Evolutionary conservation across 2,329 filamentous ascomycete species (phyloP).

Genomic region (Aureobasidium melanogenum): DNA sequence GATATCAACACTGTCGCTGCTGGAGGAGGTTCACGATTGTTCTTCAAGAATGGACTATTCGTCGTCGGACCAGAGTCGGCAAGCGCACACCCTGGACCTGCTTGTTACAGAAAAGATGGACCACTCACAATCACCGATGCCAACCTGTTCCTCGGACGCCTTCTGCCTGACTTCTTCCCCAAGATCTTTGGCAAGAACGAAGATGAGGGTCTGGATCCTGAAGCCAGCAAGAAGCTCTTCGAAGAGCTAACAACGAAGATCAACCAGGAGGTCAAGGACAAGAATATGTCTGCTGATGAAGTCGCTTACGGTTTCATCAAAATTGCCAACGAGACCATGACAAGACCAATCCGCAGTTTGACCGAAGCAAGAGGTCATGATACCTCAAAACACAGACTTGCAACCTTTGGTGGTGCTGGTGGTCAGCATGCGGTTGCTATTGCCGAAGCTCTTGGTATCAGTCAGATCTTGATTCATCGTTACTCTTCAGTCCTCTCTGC

Average conservation of each 20-base stretch:
- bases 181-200: constrained; percentile 92
- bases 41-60: constrained; percentile 84
- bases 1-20: constrained; percentile 95
- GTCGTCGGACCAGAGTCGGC: constrained; percentile 86
- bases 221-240: constrained; percentile 67
- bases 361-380: constrained; percentile 91
- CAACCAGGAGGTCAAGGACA: constrained; percentile 59
- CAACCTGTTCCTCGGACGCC: constrained; percentile 73
- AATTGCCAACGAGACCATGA: constrained; percentile 88
- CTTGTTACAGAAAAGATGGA: constrained; percentile 83
- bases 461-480: constrained; percentile 74
- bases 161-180: constrained; percentile 86
- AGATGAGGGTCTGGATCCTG: constrained; percentile 66
- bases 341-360: constrained; percentile 76
- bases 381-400: constrained; percentile 79
- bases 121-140: constrained; percentile 91
- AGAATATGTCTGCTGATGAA: constrained; percentile 66
- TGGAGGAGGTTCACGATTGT: constrained; percentile 74
- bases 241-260: constrained; percentile 68
- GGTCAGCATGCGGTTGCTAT: constrained; percentile 91
- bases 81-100: constrained; percentile 79
- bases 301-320: constrained; percentile 84
- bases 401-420: constrained; percentile 85
- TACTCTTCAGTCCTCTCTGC: constrained; percentile 86
- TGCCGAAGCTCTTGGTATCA: constrained; percentile 73